These are phyloP conservation scores for Alopecurus myosuroides DNA, from an alignment of 176 grass and related monocot species.

Conservation along the genomic window DNA sequence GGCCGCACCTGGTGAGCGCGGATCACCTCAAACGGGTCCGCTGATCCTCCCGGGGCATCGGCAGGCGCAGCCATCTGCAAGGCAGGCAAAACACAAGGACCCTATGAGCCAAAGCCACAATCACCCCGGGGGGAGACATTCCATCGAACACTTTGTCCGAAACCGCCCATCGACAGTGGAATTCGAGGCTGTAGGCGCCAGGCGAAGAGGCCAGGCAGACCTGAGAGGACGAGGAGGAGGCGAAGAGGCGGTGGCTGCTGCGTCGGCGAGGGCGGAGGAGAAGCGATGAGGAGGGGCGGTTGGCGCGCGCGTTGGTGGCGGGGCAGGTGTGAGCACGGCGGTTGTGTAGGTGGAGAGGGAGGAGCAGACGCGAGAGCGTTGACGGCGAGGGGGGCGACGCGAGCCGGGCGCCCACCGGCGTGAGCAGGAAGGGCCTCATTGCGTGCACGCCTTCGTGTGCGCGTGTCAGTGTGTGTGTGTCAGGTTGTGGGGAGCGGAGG, in stretches of 20 bases:
- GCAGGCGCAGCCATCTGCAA: conserved; percentile 58
- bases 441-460: conserved; percentile 35
- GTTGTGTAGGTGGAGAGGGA: conserved; percentile 32
- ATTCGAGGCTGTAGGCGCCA: no score
- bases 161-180: neutral
- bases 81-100: neutral
- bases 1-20: conserved; percentile 64
- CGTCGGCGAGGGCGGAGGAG: neutral
- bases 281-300: neutral
- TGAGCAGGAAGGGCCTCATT: conserved; percentile 38
- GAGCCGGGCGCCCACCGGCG: conserved; percentile 26
- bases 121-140: neutral
- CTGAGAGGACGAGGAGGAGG: conserved; percentile 28
- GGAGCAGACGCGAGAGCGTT: conserved; percentile 34
- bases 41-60: conserved; percentile 30
- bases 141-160: neutral
- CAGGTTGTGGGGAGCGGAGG: neutral
- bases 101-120: neutral
- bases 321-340: neutral
- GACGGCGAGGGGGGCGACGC: conserved; percentile 29
- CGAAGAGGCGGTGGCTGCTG: conserved; percentile 3
- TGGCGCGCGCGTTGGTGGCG: neutral
- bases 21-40: conserved; percentile 72
- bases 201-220: conserved; percentile 7
- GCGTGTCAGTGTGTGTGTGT: neutral